These are phyloP conservation scores for Wickerhamomyces chambardii DNA, from an alignment of 805 yeast species.

Conservation along the genomic window DNA sequence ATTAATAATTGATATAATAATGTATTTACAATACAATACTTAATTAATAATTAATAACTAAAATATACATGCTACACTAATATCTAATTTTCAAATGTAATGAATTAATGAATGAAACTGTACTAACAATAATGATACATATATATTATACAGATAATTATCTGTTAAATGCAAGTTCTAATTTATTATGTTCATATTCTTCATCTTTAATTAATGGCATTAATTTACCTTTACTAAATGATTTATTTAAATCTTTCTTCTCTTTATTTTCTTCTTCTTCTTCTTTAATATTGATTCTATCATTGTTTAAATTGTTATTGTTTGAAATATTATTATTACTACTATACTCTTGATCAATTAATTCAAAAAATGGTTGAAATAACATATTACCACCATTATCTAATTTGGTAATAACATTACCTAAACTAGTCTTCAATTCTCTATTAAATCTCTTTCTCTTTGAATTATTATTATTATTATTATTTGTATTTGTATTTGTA, in stretches of 20 bases:
- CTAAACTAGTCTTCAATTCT: slow-evolving; percentile 11
- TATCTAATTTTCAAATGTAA: no score
- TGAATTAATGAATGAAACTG: no score
- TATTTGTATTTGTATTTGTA: background rate
- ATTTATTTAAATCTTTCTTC: background rate
- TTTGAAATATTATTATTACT: background rate
- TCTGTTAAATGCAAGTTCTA: slow-evolving; percentile 5
- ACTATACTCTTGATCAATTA: slow-evolving; percentile 9
- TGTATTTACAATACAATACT: no score
- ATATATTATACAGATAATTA: background rate
- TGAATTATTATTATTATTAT: no score
- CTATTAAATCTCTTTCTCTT: slow-evolving; percentile 11
- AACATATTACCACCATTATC: slow-evolving; percentile 13
- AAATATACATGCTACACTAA: no score
- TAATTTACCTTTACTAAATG: slow-evolving; percentile 7
- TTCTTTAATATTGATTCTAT: background rate
- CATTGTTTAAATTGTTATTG: no score
- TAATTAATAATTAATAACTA: no score
- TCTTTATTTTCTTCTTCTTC: background rate
- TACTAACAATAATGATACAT: no score
- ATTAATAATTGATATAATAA: no score
- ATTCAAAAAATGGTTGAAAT: slow-evolving; percentile 17
- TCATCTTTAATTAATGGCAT: slow-evolving; percentile 9
- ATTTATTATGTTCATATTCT: slow-evolving; percentile 7
- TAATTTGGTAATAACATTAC: slow-evolving; percentile 16